These are phyloP conservation scores for Penicillium mononematosum DNA, from an alignment of 495 filamentous ascomycete genomes.

Conservation along the genomic window DNA sequence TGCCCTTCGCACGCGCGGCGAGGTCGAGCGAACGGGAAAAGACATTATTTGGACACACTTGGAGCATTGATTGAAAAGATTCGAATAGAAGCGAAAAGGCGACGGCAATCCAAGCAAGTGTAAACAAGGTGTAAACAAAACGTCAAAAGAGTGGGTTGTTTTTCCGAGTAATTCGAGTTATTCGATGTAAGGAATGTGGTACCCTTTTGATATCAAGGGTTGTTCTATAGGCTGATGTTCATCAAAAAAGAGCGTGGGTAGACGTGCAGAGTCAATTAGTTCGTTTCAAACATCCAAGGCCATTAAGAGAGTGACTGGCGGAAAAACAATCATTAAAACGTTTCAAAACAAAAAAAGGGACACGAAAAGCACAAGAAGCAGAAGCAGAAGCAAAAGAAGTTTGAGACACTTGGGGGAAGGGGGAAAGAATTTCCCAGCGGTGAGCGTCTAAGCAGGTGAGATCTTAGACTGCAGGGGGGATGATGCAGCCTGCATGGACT, in stretches of 20 bases:
- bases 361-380: slow-evolving; percentile 32
- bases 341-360: slow-evolving; percentile 40
- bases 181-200: slow-evolving; percentile 36
- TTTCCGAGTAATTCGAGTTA: slow-evolving; percentile 15
- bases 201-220: slow-evolving; percentile 20
- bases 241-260: slow-evolving; percentile 22
- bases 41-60: slow-evolving; percentile 37
- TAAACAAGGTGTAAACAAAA: slow-evolving; percentile 8
- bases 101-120: neutral
- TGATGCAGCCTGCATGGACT: slow-evolving; percentile 8
- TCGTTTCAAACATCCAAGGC: slow-evolving; percentile 26
- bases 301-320: slow-evolving; percentile 36
- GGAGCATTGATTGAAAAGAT: slow-evolving; percentile 34
- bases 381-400: slow-evolving; percentile 25
- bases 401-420: slow-evolving; percentile 25
- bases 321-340: slow-evolving; percentile 28
- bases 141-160: slow-evolving; percentile 23
- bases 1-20: slow-evolving; percentile 43
- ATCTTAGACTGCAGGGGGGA: slow-evolving; percentile 17
- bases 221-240: slow-evolving; percentile 8
- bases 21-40: slow-evolving; percentile 31
- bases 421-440: slow-evolving; percentile 40
- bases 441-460: slow-evolving; percentile 28
- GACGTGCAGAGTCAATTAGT: slow-evolving; percentile 31
- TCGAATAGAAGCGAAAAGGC: neutral